Base-by-base conservation (phyloP, 257 asterid genomes). In the Anisodus tanguticus region DNA sequence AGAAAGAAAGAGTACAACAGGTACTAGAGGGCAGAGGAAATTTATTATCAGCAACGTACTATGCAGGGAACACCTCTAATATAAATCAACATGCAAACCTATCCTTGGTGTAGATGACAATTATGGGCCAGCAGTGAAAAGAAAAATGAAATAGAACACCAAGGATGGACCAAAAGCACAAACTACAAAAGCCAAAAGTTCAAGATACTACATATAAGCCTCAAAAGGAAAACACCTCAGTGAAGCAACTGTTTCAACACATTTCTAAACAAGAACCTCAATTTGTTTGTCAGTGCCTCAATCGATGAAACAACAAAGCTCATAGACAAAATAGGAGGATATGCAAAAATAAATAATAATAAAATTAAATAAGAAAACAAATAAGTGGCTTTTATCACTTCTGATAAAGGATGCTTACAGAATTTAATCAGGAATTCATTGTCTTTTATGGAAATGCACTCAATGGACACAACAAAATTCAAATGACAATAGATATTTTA, bases 161-260 rank as follows among this genome's bases (percentile, higher is more conserved):
- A 47, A 22, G 39, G n/a, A 72, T 72, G n/a, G 80, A 47, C 80
- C 41, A 45, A 72, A 66, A 72, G 80, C 79, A 72, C 59, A 72
- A 45, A 47, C 17, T 43, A 72, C 17, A 47, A 72, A 47, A n/a
- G 59, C n/a, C 79, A 72, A 72, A 45, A 47, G 59, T 19, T 72
- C 80, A n/a, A 72, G 59, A 72, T 47, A 45, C 39, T 72, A 10
- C 58, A 19, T 72, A 72, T 2, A 72, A 45, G 80, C n/a, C 59
- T 72, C 41, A 45, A 47, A 70, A 47, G 41, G 31, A 72, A 72
- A 4, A 19, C 6, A 10, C 80, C 59, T 59, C n/a, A 19, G 17
- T 72, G 58, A 72, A 72, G 80, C 41, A 72, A 19, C 59, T n/a
- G 80, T 45, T 5, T 43, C 80, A 71, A 10, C 10, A 72, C 10